Percentiles rank a stretch among this genome's conserved stretches.
Evolutionary conservation across 345 rosid species (phyloP).

Genomic region (Eucalyptus dawsonii): DNA sequence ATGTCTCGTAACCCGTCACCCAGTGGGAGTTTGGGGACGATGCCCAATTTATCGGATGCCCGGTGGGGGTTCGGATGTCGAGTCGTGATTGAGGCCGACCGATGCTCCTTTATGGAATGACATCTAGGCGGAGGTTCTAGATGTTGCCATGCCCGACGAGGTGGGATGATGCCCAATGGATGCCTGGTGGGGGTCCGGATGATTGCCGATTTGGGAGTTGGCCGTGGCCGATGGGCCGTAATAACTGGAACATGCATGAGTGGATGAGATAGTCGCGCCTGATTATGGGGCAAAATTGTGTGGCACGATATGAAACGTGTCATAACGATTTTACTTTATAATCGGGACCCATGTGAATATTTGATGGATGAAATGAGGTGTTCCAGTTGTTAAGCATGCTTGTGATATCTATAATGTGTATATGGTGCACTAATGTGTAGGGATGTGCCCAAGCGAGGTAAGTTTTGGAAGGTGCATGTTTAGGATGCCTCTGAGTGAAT

Average conservation of each 20-base stretch:
- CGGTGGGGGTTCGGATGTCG: accelerated
- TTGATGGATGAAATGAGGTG: too few relatives aligned
- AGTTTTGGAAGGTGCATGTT: accelerated
- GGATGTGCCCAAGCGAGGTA: too few relatives aligned
- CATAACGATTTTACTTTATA: too few relatives aligned
- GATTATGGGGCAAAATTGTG: too few relatives aligned
- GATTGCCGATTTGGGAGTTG: accelerated
- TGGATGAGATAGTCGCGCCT: accelerated
- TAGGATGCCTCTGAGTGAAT: accelerated
- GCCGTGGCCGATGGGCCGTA: accelerated
- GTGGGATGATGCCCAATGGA: accelerated
- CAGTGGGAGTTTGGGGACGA: too few relatives aligned
- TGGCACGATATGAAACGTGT: accelerated
- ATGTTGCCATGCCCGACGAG: accelerated
- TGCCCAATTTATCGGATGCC: accelerated
- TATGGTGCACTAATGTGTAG: too few relatives aligned
- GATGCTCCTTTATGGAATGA: too few relatives aligned
- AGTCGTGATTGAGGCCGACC: accelerated
- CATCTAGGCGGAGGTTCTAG: too few relatives aligned
- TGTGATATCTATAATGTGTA: too few relatives aligned
- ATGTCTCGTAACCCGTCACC: accelerated
- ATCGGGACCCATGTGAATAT: accelerated
- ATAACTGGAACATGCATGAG: too few relatives aligned
- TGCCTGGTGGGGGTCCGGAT: accelerated
- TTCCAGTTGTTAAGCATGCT: too few relatives aligned